Percentiles rank a stretch among this genome's conserved stretches.
phyloP scores from a whole-genome alignment of 208 protist species.

The Leishmania arabica region DNA sequence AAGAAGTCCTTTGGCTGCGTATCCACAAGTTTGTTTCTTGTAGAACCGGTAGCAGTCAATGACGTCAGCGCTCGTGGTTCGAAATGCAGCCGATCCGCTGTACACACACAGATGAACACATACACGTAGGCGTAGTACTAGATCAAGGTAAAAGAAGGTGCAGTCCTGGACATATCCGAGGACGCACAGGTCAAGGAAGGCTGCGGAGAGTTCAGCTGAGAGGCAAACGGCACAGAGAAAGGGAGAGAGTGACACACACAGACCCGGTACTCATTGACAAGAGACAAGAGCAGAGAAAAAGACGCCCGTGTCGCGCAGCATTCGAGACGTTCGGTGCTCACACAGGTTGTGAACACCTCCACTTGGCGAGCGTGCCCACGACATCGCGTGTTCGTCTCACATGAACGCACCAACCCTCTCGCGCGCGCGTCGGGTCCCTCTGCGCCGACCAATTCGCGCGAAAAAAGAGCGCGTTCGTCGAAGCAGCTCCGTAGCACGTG shows the following conservation, averaged over 20 bases:
- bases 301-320: not conserved
- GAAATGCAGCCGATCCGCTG: not conserved
- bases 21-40: not conserved
- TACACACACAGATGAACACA: not conserved
- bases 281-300: not conserved
- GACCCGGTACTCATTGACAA: not conserved
- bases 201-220: not conserved
- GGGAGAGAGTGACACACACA: not conserved
- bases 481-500: not conserved
- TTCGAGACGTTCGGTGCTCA: not conserved
- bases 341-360: not conserved
- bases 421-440: not conserved
- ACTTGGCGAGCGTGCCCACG: not conserved
- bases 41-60: not conserved
- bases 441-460: not conserved
- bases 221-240: not conserved
- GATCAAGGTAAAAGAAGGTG: not conserved
- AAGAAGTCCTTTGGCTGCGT: not conserved
- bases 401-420: not conserved
- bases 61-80: not conserved
- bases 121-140: not conserved
- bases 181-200: not conserved
- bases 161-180: not conserved
- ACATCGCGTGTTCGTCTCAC: not conserved
- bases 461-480: not conserved